Evolutionary conservation across 2,329 filamentous ascomycete species (phyloP).

Genomic region (Pseudogymnoascus sp.): DNA sequence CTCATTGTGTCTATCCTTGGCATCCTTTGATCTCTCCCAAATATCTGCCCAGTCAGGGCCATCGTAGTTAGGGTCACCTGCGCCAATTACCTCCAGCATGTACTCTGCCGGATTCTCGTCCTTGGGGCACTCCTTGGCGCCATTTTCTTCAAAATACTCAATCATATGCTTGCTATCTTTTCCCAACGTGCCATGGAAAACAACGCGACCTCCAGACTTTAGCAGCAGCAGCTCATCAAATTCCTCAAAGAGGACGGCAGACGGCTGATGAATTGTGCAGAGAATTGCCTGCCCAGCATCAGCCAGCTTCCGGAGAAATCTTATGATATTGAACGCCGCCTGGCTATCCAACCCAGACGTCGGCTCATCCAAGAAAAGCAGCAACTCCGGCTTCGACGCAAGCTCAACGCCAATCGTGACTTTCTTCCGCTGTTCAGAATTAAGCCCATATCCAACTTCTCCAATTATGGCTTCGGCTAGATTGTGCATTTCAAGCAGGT

Average conservation of each 20-base stretch:
- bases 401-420: slow-evolving; percentile 89
- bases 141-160: slow-evolving; percentile 64
- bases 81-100: slow-evolving; percentile 57
- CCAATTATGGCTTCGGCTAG: slow-evolving; percentile 85
- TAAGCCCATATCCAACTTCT: slow-evolving; percentile 74
- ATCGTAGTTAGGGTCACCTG: slow-evolving; percentile 51
- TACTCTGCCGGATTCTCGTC: slow-evolving; percentile 72
- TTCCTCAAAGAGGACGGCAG: slow-evolving; percentile 82
- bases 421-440: slow-evolving; percentile 60
- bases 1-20: slow-evolving; percentile 30
- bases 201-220: slow-evolving; percentile 64
- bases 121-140: slow-evolving; percentile 52
- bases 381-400: slow-evolving; percentile 75
- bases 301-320: slow-evolving; percentile 78
- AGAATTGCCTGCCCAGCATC: slow-evolving; percentile 82
- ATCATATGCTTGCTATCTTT: slow-evolving; percentile 58
- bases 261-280: slow-evolving; percentile 93
- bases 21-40: slow-evolving; percentile 45
- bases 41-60: slow-evolving; percentile 54
- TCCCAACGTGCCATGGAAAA: slow-evolving; percentile 74
- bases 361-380: slow-evolving; percentile 87
- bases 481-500: slow-evolving; percentile 60
- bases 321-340: slow-evolving; percentile 81
- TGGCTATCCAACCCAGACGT: slow-evolving; percentile 85
- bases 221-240: slow-evolving; percentile 74